These are phyloP conservation scores for Mesembryanthemum crystallinum DNA, from an alignment of 148 eudicot species.

Conservation along the genomic window DNA sequence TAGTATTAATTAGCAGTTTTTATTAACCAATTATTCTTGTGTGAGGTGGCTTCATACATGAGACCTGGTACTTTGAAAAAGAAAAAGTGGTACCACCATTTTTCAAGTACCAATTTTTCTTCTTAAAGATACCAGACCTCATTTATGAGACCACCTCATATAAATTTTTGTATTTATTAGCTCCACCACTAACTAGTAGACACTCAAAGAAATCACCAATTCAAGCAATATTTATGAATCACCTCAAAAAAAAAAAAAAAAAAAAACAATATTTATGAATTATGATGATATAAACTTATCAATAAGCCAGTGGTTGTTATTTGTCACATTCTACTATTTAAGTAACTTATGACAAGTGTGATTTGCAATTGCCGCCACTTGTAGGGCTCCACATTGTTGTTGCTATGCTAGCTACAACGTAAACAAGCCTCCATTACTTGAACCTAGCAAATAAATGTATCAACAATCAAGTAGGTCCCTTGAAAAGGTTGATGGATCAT, in stretches of 20 bases:
- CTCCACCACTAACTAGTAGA: not conserved
- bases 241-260: too few species aligned
- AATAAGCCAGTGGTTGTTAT: not conserved
- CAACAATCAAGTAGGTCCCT: constrained; percentile 13
- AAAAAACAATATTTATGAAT: not conserved
- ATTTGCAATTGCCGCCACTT: constrained; percentile 11
- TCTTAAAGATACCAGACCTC: too few species aligned
- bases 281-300: not conserved
- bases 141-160: too few species aligned
- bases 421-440: constrained; percentile 28
- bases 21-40: too few species aligned
- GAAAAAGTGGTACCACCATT: too few species aligned
- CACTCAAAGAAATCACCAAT: not conserved
- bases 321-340: constrained; percentile 10
- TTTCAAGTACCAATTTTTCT: too few species aligned
- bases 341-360: not conserved
- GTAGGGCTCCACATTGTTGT: constrained; percentile 1
- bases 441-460: constrained; percentile 16
- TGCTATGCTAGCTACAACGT: too few species aligned
- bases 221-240: too few species aligned
- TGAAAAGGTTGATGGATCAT: constrained; percentile 11
- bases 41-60: too few species aligned
- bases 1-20: too few species aligned
- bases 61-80: too few species aligned
- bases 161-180: too few species aligned